Percentiles rank a stretch among this genome's conserved stretches.
phyloP scores from a whole-genome alignment of 352 stramenopile species.

The Elongisporangium undulatum region DNA sequence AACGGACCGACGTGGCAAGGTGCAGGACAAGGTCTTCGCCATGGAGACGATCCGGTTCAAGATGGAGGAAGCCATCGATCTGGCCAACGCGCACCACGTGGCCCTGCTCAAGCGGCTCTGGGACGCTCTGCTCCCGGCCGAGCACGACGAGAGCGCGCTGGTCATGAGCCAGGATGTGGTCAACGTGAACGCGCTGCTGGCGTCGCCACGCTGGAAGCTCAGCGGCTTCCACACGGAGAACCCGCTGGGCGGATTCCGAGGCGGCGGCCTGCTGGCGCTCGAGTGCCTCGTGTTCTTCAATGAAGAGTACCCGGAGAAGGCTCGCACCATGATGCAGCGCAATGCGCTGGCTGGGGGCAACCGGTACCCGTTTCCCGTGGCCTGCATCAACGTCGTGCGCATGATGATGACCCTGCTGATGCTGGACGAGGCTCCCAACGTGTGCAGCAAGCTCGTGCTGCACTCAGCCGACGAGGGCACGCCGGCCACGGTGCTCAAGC shows the following conservation, averaged over 20 bases:
- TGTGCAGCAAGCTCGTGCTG: conserved; percentile 70
- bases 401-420: conserved; percentile 84
- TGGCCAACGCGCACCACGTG: conserved; percentile 43
- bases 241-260: conserved; percentile 70
- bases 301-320: conserved; percentile 78
- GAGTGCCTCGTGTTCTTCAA: conserved; percentile 74
- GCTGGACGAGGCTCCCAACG: conserved; percentile 67
- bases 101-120: conserved; percentile 66
- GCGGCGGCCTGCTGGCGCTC: conserved; percentile 64
- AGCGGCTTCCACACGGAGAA: conserved; percentile 83
- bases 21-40: conserved; percentile 60
- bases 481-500: conserved; percentile 53
- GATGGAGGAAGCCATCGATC: conserved; percentile 64
- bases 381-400: conserved; percentile 82
- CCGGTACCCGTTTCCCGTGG: conserved; percentile 79
- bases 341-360: conserved; percentile 70
- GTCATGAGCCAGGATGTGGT: conserved; percentile 11
- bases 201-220: conserved; percentile 52
- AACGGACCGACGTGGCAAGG: conserved; percentile 23
- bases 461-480: conserved; percentile 31
- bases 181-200: conserved; percentile 46
- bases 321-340: conserved; percentile 64
- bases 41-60: conserved; percentile 71
- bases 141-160: conserved; percentile 16
- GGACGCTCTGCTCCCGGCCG: conserved; percentile 38